Evolutionary conservation across 345 rosid species (phyloP).

Genomic region (Melaleuca quinquenervia): DNA sequence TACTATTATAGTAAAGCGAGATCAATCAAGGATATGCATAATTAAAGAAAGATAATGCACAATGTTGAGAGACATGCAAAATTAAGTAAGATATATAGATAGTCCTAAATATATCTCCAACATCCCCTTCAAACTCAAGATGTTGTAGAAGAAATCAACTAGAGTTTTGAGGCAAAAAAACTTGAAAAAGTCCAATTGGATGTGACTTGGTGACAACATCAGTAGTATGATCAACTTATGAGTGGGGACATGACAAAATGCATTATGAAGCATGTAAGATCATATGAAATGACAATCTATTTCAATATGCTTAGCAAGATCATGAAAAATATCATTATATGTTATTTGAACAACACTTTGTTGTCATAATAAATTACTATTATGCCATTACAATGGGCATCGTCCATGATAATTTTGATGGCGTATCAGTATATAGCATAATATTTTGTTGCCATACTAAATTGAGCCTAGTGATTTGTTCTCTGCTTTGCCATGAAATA

Average conservation of each 20-base stretch:
- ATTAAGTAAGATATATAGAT: too few relatives aligned
- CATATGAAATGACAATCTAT: neutral
- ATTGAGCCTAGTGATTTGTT: fast-evolving
- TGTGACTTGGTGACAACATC: neutral
- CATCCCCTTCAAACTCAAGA: too few relatives aligned
- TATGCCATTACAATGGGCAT: fast-evolving
- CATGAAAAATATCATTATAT: neutral
- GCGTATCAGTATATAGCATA: neutral
- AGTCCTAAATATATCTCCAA: too few relatives aligned
- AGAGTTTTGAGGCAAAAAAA: too few relatives aligned
- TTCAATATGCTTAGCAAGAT: neutral
- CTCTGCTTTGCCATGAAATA: neutral
- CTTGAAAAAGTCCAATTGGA: too few relatives aligned
- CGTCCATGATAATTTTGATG: neutral
- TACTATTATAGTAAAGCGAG: neutral
- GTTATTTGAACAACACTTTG: neutral
- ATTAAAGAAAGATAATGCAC: neutral
- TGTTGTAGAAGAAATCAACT: too few relatives aligned
- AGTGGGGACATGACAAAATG: neutral
- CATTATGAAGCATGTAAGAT: neutral
- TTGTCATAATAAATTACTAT: neutral
- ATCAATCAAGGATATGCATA: neutral
- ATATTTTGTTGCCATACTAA: neutral
- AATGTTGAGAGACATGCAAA: neutral
- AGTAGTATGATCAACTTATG: neutral